Base-by-base conservation (phyloP, 2,329 filamentous ascomycete genomes). In the Massarina eburnea region DNA sequence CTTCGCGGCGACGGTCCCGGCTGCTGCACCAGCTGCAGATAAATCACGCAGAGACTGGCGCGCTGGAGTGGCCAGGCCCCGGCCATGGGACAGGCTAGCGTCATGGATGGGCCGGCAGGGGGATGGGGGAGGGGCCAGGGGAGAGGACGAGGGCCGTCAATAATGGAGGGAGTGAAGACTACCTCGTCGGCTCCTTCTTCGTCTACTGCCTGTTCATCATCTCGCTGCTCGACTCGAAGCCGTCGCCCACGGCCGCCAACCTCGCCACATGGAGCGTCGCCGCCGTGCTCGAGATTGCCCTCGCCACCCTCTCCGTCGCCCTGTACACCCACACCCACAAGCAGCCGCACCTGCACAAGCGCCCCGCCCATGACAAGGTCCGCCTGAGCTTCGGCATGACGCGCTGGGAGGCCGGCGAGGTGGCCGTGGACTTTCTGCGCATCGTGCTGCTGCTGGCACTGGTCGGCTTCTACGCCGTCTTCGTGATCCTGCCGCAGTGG, bases 141-240 rank as follows among this genome's bases (percentile, higher is more conserved):
- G n/a, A 18, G 30, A 7, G 30, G 30, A 26, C 24, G 7, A 26
- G 7, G 12, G 24, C 24, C 24, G n/a, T n/a, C n/a, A n/a, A n/a
- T n/a, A n/a, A n/a, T n/a, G n/a, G n/a, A n/a, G n/a, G n/a, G n/a
- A n/a, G n/a, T n/a, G n/a, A n/a, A n/a, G n/a, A n/a, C 64, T 95
- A 95, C 70, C 77, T 95, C 52, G 81, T 89, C 45, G 89, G 86
- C 43, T 86, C 89, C 35, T 87, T 91, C 55, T 96, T 95, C 76
- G 83, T 94, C 53, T 94, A 95, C 74, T 80, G 88, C 39, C 85
- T 96, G 57, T 81, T 96, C 55, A 80, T 95, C 55, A 86, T 96
- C 62, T 91, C 91, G 22, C 80, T 97, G 46, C 79, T 95, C 61
- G 91, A 96, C 69, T 88, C 87, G 64, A 84, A 82, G 51, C 85